Conservation (phyloP, 306 rosid species). For the Delonix regia region DNA sequence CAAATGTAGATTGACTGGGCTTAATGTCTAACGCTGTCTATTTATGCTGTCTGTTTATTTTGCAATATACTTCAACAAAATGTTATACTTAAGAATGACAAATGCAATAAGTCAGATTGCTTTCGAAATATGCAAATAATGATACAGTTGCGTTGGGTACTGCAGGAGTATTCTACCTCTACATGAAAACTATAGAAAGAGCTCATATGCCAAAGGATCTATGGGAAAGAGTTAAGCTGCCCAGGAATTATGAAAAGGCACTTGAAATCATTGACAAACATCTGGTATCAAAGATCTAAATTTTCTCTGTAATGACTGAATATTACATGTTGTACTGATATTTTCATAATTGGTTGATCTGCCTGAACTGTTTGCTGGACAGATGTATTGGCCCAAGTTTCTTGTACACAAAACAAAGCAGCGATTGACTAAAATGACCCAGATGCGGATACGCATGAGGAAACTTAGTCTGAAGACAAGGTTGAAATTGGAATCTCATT, state of each 20-base stretch:
- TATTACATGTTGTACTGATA: slow-evolving; percentile 1
- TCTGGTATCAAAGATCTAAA: slow-evolving; percentile 56
- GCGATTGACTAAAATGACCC: slow-evolving; percentile 93
- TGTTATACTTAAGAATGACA: background rate
- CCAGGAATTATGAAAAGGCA: slow-evolving; percentile 84
- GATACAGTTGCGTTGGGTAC: slow-evolving; percentile 27
- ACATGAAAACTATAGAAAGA: slow-evolving; percentile 93
- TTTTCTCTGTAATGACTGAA: background rate
- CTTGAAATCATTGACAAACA: slow-evolving; percentile 85
- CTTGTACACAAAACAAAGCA: slow-evolving; percentile 92
- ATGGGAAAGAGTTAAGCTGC: slow-evolving; percentile 97
- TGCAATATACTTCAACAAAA: slow-evolving; percentile 15
- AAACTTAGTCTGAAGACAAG: slow-evolving; percentile 89
- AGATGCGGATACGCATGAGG: slow-evolving; percentile 93
- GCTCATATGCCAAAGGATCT: slow-evolving; percentile 90
- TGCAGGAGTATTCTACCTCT: slow-evolving; percentile 92
- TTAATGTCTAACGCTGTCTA: background rate
- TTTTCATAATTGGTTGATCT: slow-evolving; percentile 19
- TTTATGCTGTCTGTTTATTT: background rate
- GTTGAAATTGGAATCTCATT: slow-evolving; percentile 40
- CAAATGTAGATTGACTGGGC: background rate
- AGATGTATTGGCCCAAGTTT: slow-evolving; percentile 96
- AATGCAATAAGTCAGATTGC: background rate
- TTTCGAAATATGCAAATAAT: slow-evolving; percentile 15
- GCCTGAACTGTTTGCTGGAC: slow-evolving; percentile 28